Evolutionary conservation across 306 rosid species (phyloP), one percentile per base, ranked within the genome.

Genomic region (Lablab purpureus): DNA sequence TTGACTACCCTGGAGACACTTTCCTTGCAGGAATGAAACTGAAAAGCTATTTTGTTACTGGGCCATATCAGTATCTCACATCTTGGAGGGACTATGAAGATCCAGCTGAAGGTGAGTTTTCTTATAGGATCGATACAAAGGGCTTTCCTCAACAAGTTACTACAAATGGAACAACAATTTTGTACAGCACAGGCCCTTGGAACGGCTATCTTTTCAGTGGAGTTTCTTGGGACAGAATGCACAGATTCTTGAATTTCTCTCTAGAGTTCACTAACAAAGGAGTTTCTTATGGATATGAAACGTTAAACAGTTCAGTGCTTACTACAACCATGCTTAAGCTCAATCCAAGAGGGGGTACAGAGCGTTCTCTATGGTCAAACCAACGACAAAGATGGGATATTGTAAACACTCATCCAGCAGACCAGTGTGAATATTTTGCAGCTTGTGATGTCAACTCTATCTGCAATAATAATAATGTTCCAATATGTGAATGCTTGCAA

Each of bases 401-500:
- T 54, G 0, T 36, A 11, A 1, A 18, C 19, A 22, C 1, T 22
- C 22, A 3, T 10, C 78, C 67, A 0, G 0, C 0, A 10, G 54
- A 37, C 10, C 54, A 19, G 54, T 73, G 67, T 73, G 54, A 55
- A 11, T 21, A 55, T 37, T 73, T 55, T 73, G 78, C 67, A 11
- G 2, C 5, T 10, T 78, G 60, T 68, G 82, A 46, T 52, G 49
- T 28, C 47, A 55, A 78, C 23, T 67, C 70, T 41, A 18, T 18
- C 7, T 78, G 77, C 36, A 55, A 69, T 69, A 3, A 5, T 45
- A 12, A n/a, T 23, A 5, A 27, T 5, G 0, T 6, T 19, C 76
- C 77, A 55, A 18, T 23, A 34, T 79, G 64, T 46, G 28, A 58
- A 47, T 70, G 83, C 78, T 32, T 71, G 63, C 23, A 70, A 47